Conservation (phyloP, 805 yeast genomes). For the Metschnikowia gruessii region DNA sequence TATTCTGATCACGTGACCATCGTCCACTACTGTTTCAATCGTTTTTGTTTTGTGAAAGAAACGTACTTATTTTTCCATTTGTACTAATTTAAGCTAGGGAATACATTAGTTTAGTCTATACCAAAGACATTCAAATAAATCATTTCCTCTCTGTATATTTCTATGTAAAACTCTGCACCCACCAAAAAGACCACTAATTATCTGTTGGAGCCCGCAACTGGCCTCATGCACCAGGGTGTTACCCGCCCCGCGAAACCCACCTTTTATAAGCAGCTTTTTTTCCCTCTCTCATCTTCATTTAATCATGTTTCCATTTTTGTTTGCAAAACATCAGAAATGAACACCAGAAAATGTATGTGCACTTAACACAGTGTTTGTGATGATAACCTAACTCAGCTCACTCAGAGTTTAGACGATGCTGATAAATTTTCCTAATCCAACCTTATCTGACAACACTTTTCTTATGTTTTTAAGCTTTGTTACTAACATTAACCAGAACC, state of each 20-base stretch:
- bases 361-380: constrained; percentile 32
- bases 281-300: background rate
- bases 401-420: constrained; percentile 51
- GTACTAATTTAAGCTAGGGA: too few species aligned
- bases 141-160: too few species aligned
- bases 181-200: too few species aligned
- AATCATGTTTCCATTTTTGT: background rate
- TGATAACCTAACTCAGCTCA: constrained; percentile 59
- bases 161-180: too few species aligned
- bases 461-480: background rate
- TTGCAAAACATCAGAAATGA: too few species aligned
- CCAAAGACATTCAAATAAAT: too few species aligned
- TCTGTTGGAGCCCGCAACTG: background rate
- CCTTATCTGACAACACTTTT: constrained; percentile 31
- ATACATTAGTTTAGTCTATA: too few species aligned
- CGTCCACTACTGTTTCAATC: too few species aligned
- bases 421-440: constrained; percentile 48
- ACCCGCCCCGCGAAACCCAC: constrained; percentile 8
- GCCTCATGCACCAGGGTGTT: background rate
- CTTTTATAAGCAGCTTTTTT: background rate
- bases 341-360: constrained; percentile 8
- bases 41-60: too few species aligned
- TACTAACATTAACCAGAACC: constrained; percentile 13
- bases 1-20: too few species aligned
- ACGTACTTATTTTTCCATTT: too few species aligned